These are phyloP conservation scores for Metschnikowia colocasiae DNA, from an alignment of 805 yeast genomes.

Conservation along the genomic window DNA sequence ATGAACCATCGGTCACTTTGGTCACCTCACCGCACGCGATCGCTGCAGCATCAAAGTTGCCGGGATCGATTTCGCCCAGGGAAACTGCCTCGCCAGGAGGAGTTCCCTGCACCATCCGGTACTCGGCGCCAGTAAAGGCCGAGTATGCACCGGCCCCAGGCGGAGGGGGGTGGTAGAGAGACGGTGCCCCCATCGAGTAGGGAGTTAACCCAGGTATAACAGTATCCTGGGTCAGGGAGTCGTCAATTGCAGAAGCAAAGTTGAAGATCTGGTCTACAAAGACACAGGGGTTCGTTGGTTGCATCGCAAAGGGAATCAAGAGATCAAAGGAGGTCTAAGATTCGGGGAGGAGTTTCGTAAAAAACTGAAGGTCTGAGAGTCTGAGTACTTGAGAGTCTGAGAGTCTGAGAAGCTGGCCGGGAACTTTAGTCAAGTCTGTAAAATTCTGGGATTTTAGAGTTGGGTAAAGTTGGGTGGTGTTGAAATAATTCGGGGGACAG, in stretches of 20 bases:
- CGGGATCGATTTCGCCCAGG: neutral
- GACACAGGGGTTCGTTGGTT: neutral
- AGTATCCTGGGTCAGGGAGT: neutral
- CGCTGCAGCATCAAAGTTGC: neutral
- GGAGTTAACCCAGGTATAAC: neutral
- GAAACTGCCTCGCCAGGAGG: neutral
- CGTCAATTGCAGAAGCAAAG: neutral
- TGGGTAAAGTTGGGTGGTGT: neutral
- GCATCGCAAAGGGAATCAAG: slow-evolving; percentile 1
- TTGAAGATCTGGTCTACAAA: neutral
- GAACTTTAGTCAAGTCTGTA: neutral
- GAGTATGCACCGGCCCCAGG: neutral
- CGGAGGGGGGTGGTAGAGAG: neutral
- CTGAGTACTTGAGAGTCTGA: neutral
- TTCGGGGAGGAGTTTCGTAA: neutral
- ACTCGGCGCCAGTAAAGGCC: neutral
- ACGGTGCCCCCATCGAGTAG: neutral
- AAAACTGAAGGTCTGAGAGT: neutral
- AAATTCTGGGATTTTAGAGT: neutral
- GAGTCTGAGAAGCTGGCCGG: neutral
- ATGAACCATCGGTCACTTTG: neutral
- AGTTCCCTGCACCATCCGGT: neutral
- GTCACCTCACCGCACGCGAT: neutral
- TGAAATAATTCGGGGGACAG: neutral
- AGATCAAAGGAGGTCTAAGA: neutral